A percentile compares a stretch with the other conserved stretches of the same genome.
These are phyloP conservation scores for Ajuga reptans DNA, from an alignment of 305 asterid genomes.

Conservation along the genomic window DNA sequence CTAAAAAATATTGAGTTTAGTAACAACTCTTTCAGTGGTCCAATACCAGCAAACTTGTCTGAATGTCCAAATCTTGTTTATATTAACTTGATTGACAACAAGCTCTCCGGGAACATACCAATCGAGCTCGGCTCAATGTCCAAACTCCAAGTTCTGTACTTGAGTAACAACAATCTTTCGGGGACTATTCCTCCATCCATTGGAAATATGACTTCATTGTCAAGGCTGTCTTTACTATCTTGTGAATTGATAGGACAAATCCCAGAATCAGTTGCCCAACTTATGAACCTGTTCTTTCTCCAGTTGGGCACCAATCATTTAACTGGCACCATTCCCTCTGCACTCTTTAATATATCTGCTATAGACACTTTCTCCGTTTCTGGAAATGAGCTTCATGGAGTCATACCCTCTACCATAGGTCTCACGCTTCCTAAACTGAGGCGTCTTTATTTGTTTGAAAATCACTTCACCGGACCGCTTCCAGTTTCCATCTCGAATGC, in stretches of 20 bases:
- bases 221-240: background rate
- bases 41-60: background rate
- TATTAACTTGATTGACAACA: background rate
- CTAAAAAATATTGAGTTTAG: background rate
- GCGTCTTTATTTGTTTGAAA: background rate
- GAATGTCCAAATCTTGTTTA: background rate
- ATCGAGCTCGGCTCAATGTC: background rate
- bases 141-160: background rate
- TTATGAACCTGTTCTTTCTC: background rate
- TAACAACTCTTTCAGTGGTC: background rate
- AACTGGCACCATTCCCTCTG: background rate
- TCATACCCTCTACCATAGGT: background rate
- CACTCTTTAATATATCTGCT: background rate
- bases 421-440: background rate
- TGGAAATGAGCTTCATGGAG: background rate
- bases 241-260: background rate
- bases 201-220: background rate
- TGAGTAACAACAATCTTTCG: background rate
- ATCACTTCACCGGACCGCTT: background rate
- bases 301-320: background rate
- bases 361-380: background rate
- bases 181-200: background rate
- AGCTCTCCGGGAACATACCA: background rate
- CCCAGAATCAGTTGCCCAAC: background rate
- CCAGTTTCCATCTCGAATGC: background rate